Evolutionary conservation across 2,329 filamentous ascomycete genomes (phyloP).

Genomic region (Fusarium abutilonis): DNA sequence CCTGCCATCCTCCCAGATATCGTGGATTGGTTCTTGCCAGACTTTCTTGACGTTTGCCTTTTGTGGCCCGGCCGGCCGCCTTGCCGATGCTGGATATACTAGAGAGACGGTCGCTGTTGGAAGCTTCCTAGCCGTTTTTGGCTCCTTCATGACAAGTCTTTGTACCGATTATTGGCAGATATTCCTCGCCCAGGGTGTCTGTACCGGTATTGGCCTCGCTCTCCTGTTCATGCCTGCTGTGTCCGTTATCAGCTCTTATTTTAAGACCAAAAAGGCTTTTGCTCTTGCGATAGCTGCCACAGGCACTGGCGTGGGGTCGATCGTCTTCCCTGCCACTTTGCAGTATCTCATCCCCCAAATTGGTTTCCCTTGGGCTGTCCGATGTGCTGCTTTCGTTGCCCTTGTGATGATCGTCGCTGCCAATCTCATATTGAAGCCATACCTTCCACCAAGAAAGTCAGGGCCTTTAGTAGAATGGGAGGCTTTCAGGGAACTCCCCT

Average conservation of each 20-base stretch:
- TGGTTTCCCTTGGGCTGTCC: constrained; percentile 71
- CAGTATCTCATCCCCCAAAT: constrained; percentile 65
- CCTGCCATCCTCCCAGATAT: constrained; percentile 50
- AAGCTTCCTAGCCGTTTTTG: constrained; percentile 55
- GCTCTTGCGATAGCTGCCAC: constrained; percentile 69
- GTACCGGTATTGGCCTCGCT: constrained; percentile 63
- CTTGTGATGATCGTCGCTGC: constrained; percentile 56
- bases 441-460: constrained; percentile 58
- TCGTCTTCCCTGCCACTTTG: constrained; percentile 67
- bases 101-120: constrained; percentile 54
- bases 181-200: constrained; percentile 63
- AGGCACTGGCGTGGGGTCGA: constrained; percentile 65
- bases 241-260: constrained; percentile 70
- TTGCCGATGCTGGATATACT: constrained; percentile 62
- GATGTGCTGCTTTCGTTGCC: constrained; percentile 71
- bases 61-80: constrained; percentile 59
- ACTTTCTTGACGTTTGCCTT: constrained; percentile 61
- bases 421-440: constrained; percentile 54
- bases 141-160: constrained; percentile 60
- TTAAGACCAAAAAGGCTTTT: constrained; percentile 64
- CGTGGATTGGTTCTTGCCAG: constrained; percentile 62
- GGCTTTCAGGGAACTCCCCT: constrained; percentile 66
- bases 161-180: constrained; percentile 62
- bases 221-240: constrained; percentile 68
- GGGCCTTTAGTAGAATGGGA: constrained; percentile 65